A percentile compares a stretch with the other conserved stretches of the same genome.
Evolutionary conservation across 345 rosid species (phyloP).

Genomic region (Gossypium rotundifolium): DNA sequence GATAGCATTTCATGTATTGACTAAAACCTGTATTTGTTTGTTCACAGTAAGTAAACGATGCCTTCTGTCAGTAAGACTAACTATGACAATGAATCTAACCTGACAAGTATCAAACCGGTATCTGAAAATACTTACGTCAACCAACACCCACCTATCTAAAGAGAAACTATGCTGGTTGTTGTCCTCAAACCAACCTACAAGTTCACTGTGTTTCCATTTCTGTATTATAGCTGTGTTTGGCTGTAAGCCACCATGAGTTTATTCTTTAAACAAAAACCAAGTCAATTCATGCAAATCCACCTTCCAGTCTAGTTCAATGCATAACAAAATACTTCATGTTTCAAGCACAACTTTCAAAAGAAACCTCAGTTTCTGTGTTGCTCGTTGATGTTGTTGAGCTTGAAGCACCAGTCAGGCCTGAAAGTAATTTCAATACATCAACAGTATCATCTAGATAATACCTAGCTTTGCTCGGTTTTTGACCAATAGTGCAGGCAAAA

Average conservation of each 20-base stretch:
- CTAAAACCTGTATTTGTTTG: background rate
- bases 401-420: constrained; percentile 1
- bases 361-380: background rate
- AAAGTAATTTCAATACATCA: constrained; percentile 28
- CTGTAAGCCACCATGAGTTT: background rate
- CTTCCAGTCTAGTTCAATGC: background rate
- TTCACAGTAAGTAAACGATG: background rate
- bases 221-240: background rate
- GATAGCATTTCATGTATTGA: background rate
- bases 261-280: background rate
- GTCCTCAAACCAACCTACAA: background rate
- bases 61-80: background rate
- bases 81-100: background rate
- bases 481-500: constrained; percentile 43
- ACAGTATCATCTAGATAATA: constrained; percentile 44
- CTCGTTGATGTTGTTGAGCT: background rate
- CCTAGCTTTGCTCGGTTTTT: constrained; percentile 56
- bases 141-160: background rate
- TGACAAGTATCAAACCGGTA: background rate
- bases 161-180: background rate
- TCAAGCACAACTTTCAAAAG: constrained; percentile 5
- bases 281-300: background rate
- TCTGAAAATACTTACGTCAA: background rate
- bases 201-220: background rate
- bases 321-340: background rate